phyloP scores from a whole-genome alignment of 352 stramenopile species.

The Globisporangium cederbergense region DNA sequence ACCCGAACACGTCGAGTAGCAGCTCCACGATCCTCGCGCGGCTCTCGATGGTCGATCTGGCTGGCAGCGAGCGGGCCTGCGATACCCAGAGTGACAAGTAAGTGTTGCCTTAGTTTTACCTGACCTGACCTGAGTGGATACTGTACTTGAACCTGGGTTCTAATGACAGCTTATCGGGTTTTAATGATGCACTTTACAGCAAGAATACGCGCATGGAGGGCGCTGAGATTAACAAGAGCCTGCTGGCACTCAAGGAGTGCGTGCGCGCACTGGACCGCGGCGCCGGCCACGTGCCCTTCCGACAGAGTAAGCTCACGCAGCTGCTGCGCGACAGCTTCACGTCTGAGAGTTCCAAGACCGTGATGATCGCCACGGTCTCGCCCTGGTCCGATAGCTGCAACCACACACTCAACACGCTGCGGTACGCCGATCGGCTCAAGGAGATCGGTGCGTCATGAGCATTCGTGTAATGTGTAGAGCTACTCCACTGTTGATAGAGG shows the following conservation, averaged over 20 bases:
- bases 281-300: constrained; percentile 90
- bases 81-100: constrained; percentile 89
- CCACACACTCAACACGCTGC: constrained; percentile 95
- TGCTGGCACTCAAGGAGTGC: constrained; percentile 96
- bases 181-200: constrained; percentile 15
- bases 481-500: neutral
- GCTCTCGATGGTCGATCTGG: constrained; percentile 90
- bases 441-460: constrained; percentile 45
- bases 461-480: neutral
- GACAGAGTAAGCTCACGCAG: constrained; percentile 94
- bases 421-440: constrained; percentile 96
- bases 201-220: constrained; percentile 93
- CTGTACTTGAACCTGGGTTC: neutral
- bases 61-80: constrained; percentile 91
- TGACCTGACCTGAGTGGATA: neutral
- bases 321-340: constrained; percentile 91
- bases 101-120: neutral
- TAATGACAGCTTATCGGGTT: neutral
- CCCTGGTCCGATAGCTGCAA: constrained; percentile 92
- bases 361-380: constrained; percentile 95
- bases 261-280: constrained; percentile 92
- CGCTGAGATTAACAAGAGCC: constrained; percentile 96
- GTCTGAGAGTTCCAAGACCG: constrained; percentile 87
- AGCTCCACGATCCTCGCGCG: constrained; percentile 27
- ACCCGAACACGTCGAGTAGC: constrained; percentile 6